Percentiles rank a stretch among this genome's conserved stretches.
Conservation (phyloP, 139 green algal species). For the Picochlorum sp. region DNA sequence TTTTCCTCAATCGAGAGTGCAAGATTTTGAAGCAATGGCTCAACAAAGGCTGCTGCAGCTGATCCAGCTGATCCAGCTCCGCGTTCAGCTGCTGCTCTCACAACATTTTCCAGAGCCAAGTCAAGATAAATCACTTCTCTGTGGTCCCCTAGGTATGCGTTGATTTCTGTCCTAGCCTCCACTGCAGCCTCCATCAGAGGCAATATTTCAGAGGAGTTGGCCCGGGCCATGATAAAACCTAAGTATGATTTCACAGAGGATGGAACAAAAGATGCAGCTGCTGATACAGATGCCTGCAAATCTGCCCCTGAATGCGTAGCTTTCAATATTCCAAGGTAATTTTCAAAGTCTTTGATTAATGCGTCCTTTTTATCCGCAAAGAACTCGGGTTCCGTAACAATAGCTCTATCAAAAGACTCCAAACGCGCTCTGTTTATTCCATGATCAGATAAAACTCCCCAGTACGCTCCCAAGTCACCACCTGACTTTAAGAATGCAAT, state of each 20-base stretch:
- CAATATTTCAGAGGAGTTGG: constrained; percentile 48
- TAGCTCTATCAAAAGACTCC: constrained; percentile 83
- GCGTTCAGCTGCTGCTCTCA: constrained; percentile 63
- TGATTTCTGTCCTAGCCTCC: constrained; percentile 79
- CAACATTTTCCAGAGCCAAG: constrained; percentile 83
- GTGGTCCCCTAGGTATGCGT: constrained; percentile 37
- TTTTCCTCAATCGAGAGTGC: constrained; percentile 83
- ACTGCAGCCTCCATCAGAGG: constrained; percentile 80
- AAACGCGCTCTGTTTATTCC: constrained; percentile 82
- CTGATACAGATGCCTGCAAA: constrained; percentile 44
- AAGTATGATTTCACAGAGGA: constrained; percentile 59
- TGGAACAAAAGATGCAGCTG: constrained; percentile 36
- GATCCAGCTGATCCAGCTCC: constrained; percentile 41
- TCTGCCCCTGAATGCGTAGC: constrained; percentile 65
- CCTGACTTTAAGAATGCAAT: constrained; percentile 73
- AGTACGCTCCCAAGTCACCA: constrained; percentile 78
- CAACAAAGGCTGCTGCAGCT: constrained; percentile 68
- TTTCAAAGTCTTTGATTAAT: constrained; percentile 82
- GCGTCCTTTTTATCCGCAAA: constrained; percentile 69
- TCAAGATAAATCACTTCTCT: constrained; percentile 94
- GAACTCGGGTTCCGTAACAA: constrained; percentile 71
- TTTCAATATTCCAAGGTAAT: constrained; percentile 94
- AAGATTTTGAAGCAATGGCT: constrained; percentile 92
- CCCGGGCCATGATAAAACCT: constrained; percentile 67
- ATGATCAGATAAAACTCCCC: constrained; percentile 68